These are phyloP conservation scores for Centrapalus pauciflorus DNA, from an alignment of 129 eudicot genomes.

Conservation along the genomic window DNA sequence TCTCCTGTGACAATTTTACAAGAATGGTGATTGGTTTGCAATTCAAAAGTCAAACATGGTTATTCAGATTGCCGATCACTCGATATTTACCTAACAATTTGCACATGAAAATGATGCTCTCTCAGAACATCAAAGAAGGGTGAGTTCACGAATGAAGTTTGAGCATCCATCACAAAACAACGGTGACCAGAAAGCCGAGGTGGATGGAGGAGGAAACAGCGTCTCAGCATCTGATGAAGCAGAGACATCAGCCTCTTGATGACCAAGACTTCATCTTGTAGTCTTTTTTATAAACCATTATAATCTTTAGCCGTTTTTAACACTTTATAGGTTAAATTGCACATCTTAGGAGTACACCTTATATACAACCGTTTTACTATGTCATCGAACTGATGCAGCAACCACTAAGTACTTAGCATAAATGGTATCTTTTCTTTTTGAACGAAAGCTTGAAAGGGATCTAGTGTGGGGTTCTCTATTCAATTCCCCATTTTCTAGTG, in stretches of 20 bases:
- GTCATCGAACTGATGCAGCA: not conserved
- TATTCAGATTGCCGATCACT: not conserved
- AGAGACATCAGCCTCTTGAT: constrained; percentile 26
- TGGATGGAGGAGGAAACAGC: constrained; percentile 44
- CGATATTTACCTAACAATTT: not conserved
- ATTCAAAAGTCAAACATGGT: not conserved
- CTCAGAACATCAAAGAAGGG: constrained; percentile 59
- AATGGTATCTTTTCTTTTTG: no score
- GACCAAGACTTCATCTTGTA: not conserved
- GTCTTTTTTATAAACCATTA: not conserved
- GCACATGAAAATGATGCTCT: not conserved
- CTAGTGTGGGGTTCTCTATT: no score
- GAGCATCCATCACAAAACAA: constrained; percentile 35
- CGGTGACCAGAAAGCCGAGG: constrained; percentile 36
- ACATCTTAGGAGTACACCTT: not conserved
- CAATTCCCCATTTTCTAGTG: no score
- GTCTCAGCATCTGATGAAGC: constrained; percentile 56
- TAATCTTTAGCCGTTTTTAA: constrained; percentile 1
- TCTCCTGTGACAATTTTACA: not conserved
- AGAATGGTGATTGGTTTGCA: not conserved
- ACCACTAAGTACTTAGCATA: not conserved
- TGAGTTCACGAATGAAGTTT: constrained; percentile 43
- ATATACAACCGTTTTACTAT: constrained; percentile 3
- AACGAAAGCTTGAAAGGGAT: no score
- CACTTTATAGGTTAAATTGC: constrained; percentile 9